A percentile compares a stretch with the other conserved stretches of the same genome.
Evolutionary conservation across 2,329 filamentous ascomycete genomes (phyloP).

Genomic region (Microdochium paspali): DNA sequence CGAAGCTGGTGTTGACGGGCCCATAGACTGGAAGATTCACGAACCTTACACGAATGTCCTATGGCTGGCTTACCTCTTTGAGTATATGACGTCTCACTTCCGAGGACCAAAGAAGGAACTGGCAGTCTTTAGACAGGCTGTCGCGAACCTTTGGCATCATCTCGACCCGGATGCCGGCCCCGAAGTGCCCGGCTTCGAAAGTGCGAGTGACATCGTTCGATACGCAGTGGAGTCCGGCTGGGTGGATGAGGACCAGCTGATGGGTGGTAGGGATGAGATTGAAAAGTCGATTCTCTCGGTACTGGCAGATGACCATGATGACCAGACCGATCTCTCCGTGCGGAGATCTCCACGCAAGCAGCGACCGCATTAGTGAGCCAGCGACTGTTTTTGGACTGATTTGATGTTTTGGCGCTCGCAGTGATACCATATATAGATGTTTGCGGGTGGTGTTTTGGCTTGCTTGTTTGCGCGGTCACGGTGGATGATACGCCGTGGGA

Average conservation of each 20-base stretch:
- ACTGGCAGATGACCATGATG: conserved; percentile 7
- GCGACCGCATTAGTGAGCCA: neutral
- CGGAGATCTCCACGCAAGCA: conserved; percentile 14
- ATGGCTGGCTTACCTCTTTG: conserved; percentile 54
- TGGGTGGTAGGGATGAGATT: conserved; percentile 21
- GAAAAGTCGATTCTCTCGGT: conserved; percentile 23
- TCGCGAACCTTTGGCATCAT: conserved; percentile 43
- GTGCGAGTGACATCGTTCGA: conserved; percentile 45
- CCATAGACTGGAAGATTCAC: conserved; percentile 44
- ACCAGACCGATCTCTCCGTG: conserved; percentile 7
- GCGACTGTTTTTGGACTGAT: neutral
- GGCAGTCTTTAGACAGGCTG: conserved; percentile 33
- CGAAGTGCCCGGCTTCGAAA: conserved; percentile 39
- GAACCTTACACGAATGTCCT: conserved; percentile 56
- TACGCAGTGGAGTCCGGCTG: conserved; percentile 50
- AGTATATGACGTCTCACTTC: conserved; percentile 40
- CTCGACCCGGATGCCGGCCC: conserved; percentile 40
- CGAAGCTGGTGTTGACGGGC: conserved; percentile 31
- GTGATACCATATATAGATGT: neutral
- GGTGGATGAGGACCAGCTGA: conserved; percentile 43
- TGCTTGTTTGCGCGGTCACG: too few species aligned
- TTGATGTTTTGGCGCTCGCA: neutral
- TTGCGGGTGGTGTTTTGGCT: neutral
- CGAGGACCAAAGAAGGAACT: conserved; percentile 35
- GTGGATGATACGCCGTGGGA: too few species aligned